Evolutionary conservation across 2,329 filamentous ascomycete genomes (phyloP).

Genomic region (Calonectria montana): DNA sequence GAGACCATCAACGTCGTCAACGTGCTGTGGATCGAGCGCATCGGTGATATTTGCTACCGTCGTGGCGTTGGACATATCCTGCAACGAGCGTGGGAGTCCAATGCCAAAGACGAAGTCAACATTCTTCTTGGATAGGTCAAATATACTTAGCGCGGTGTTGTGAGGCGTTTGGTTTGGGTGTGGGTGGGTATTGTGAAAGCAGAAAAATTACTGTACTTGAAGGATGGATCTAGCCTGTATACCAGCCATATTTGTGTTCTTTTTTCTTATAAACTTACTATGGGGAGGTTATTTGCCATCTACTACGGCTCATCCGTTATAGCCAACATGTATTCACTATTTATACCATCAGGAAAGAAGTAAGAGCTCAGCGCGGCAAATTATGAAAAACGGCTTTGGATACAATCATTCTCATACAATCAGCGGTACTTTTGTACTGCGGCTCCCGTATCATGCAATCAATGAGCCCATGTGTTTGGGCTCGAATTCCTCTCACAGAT

Average conservation of each 20-base stretch:
- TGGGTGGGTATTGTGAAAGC: conserved; percentile 7
- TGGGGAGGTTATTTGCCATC: not conserved
- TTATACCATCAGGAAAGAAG: not conserved
- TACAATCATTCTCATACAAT: no score
- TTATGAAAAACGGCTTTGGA: no score
- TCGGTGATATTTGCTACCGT: conserved; percentile 55
- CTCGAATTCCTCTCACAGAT: no score
- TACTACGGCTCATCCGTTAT: not conserved
- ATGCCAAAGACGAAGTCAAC: conserved; percentile 53
- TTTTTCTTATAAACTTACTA: not conserved
- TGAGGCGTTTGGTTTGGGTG: conserved; percentile 10
- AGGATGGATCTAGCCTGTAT: not conserved
- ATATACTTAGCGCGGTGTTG: conserved; percentile 5
- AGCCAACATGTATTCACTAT: not conserved
- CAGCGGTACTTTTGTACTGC: no score
- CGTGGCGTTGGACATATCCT: conserved; percentile 57
- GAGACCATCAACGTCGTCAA: conserved; percentile 59
- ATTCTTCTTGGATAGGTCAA: conserved; percentile 52
- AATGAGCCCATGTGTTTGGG: no score
- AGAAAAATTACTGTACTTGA: not conserved
- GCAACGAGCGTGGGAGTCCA: conserved; percentile 53
- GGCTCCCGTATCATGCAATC: no score
- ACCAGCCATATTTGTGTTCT: not conserved
- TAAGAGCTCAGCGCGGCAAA: no score
- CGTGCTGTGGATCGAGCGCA: conserved; percentile 59